phyloP scores from a whole-genome alignment of 2,329 filamentous ascomycete species.

The Trichoderma afroharzianum region DNA sequence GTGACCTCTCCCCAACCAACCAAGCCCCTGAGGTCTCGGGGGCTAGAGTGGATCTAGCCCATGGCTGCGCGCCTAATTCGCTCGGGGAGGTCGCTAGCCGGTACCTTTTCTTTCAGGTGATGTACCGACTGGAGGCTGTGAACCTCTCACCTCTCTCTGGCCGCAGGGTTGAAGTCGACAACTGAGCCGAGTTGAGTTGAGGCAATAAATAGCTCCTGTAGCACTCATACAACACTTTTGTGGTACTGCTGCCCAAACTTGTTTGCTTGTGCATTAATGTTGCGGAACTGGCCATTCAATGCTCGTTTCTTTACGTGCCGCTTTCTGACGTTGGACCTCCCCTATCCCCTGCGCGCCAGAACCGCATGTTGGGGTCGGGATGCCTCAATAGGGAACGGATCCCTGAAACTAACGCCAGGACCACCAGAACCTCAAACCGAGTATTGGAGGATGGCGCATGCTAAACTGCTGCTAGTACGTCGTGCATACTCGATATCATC shows the following conservation, averaged over 20 bases:
- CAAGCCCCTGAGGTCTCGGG: neutral
- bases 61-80: neutral
- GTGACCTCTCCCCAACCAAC: neutral
- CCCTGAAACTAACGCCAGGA: conserved; percentile 14
- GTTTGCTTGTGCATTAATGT: neutral
- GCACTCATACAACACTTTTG: neutral
- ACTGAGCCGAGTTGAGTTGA: neutral
- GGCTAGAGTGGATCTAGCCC: neutral
- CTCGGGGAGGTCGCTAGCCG: neutral
- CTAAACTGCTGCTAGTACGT: neutral
- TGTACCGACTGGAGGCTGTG: neutral
- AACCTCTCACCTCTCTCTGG: neutral
- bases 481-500: neutral
- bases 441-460: neutral
- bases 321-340: neutral
- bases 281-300: neutral
- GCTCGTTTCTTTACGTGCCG: neutral
- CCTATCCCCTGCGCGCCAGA: neutral
- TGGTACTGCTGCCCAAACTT: neutral
- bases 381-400: neutral
- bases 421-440: neutral
- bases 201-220: neutral
- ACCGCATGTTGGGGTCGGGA: neutral
- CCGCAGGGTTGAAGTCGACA: neutral
- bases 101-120: neutral